A percentile compares a stretch with the other conserved stretches of the same genome.
Conservation (phyloP, 1,139 yeast species). For the Blastobotrys raffinosifermentans region DNA sequence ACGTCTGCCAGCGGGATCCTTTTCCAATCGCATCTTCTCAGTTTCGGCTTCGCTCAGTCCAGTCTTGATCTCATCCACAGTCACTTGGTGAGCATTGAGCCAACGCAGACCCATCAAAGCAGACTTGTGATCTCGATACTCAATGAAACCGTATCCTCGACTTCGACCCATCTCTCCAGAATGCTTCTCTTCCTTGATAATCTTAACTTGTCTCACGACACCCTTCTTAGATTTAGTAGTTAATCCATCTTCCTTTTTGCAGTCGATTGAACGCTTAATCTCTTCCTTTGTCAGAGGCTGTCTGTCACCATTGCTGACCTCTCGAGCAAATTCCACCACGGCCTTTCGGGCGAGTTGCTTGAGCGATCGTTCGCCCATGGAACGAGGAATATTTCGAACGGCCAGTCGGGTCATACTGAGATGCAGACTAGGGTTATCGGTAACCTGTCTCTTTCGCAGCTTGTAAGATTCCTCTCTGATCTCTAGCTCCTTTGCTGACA, state of each 20-base stretch:
- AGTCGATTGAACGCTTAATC: slow-evolving; percentile 66
- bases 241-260: slow-evolving; percentile 47
- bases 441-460: slow-evolving; percentile 82
- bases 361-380: slow-evolving; percentile 80
- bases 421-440: slow-evolving; percentile 86
- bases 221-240: slow-evolving; percentile 61
- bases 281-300: slow-evolving; percentile 91
- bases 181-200: slow-evolving; percentile 86
- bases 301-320: slow-evolving; percentile 67
- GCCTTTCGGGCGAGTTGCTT: slow-evolving; percentile 94
- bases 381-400: slow-evolving; percentile 85
- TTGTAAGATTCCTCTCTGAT: slow-evolving; percentile 83
- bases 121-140: slow-evolving; percentile 83
- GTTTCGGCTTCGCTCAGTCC: slow-evolving; percentile 66
- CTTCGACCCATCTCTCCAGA: slow-evolving; percentile 84
- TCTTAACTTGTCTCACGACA: slow-evolving; percentile 88
- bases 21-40: slow-evolving; percentile 45
- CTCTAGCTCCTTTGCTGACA: slow-evolving; percentile 72
- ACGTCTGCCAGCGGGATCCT: slow-evolving; percentile 51
- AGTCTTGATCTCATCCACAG: slow-evolving; percentile 59
- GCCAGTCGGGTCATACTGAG: slow-evolving; percentile 91
- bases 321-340: slow-evolving; percentile 91
- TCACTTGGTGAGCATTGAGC: slow-evolving; percentile 89
- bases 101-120: slow-evolving; percentile 97
- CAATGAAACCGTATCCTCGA: slow-evolving; percentile 95